A percentile compares a stretch with the other conserved stretches of the same genome.
Conservation (phyloP, 371 early-diverging fungal genomes). For the Batrachochytrium dendrobatidis region DNA sequence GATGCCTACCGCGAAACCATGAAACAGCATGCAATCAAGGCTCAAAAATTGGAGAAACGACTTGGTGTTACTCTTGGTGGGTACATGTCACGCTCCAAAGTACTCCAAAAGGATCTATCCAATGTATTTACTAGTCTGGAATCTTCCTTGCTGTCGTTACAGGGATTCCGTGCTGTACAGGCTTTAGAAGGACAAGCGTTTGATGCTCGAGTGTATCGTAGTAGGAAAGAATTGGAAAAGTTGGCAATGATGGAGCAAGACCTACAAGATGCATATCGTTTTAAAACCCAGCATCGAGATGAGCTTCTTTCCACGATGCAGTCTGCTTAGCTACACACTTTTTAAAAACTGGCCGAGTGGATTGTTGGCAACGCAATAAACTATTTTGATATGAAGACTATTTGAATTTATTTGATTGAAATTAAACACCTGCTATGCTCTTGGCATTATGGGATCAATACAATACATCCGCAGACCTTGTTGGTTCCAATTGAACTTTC, state of each 20-base stretch:
- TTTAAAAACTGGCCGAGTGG: no score
- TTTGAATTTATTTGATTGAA: no score
- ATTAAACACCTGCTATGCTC: no score
- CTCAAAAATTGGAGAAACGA: conserved; percentile 81
- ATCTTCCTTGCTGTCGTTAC: not conserved
- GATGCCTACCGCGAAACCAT: conserved; percentile 57
- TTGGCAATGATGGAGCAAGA: conserved; percentile 1
- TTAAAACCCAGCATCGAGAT: not conserved
- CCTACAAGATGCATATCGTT: not conserved
- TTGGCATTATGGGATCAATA: no score
- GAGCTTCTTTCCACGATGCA: not conserved
- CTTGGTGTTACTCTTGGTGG: conserved; percentile 75
- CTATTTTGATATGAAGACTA: no score
- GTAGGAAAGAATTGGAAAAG: not conserved
- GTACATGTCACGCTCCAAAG: conserved; percentile 49
- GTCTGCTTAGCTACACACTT: no score
- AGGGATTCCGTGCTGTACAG: not conserved
- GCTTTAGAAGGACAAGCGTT: not conserved
- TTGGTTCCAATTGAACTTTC: no score
- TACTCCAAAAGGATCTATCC: not conserved
- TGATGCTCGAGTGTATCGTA: not conserved
- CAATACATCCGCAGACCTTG: no score
- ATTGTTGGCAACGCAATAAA: no score
- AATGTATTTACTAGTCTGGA: not conserved
- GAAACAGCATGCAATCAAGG: conserved; percentile 67